Percentiles rank a stretch among this genome's conserved stretches.
phyloP scores from a whole-genome alignment of 2,329 filamentous ascomycete species.

The Aspergillus proliferans region DNA sequence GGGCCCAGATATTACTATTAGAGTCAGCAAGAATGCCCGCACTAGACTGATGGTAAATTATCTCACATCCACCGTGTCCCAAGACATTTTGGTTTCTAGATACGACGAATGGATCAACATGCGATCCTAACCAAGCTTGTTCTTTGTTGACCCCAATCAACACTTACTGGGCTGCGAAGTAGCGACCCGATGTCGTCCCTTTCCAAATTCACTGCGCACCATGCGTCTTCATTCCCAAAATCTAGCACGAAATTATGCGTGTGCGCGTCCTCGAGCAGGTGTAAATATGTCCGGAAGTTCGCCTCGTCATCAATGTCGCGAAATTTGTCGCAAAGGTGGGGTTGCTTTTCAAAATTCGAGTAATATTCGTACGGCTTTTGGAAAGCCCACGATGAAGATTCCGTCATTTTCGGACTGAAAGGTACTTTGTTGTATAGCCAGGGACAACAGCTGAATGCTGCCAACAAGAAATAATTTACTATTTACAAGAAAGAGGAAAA shows the following conservation, averaged over 20 bases:
- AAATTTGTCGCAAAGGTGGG: conserved; percentile 22
- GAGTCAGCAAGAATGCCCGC: conserved; percentile 1
- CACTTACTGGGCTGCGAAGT: conserved; percentile 28
- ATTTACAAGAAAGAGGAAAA: neutral
- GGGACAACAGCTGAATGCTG: neutral
- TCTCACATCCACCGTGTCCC: conserved; percentile 64
- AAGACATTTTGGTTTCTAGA: conserved; percentile 42
- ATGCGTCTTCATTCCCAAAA: conserved; percentile 38
- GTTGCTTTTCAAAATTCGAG: conserved; percentile 16
- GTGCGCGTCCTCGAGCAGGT: conserved; percentile 20
- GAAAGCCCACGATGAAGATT: conserved; percentile 7
- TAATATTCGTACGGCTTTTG: conserved; percentile 28
- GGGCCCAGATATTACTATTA: conserved; percentile 62
- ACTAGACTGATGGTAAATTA: too few species aligned
- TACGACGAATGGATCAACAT: neutral
- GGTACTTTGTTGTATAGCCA: neutral
- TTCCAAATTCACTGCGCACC: conserved; percentile 33
- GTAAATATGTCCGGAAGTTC: conserved; percentile 25
- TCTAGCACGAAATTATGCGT: conserved; percentile 40
- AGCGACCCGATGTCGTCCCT: conserved; percentile 29
- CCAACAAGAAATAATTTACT: too few species aligned
- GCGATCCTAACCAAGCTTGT: neutral
- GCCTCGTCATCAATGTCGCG: conserved; percentile 32
- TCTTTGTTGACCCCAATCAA: neutral
- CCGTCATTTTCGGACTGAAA: neutral